Evolutionary conservation across 495 filamentous ascomycete species (phyloP).

Genomic region (Talaromyces adpressus): DNA sequence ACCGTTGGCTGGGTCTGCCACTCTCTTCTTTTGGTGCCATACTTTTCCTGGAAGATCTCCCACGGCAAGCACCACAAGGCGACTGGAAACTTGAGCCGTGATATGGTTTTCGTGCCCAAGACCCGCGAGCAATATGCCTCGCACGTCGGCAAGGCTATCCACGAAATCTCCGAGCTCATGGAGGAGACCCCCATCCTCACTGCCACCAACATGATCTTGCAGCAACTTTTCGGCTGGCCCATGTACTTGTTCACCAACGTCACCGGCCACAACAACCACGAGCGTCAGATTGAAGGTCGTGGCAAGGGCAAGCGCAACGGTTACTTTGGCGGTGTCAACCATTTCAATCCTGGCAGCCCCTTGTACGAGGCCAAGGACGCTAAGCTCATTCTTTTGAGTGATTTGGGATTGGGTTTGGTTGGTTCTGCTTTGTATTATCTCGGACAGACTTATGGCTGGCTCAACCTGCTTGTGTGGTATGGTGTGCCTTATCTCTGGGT

Average conservation of each 20-base stretch:
- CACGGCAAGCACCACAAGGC: conserved; percentile 95
- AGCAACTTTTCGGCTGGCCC: conserved; percentile 89
- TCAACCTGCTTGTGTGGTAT: conserved; percentile 90
- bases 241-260: conserved; percentile 78
- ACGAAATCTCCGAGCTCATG: conserved; percentile 78
- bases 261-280: conserved; percentile 90
- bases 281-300: conserved; percentile 75
- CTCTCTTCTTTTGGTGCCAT: conserved; percentile 75
- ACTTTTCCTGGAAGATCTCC: conserved; percentile 90
- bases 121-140: conserved; percentile 69
- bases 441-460: conserved; percentile 69
- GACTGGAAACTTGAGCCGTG: conserved; percentile 88
- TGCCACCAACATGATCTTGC: conserved; percentile 59
- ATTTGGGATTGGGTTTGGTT: conserved; percentile 64
- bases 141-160: conserved; percentile 58
- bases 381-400: conserved; percentile 74
- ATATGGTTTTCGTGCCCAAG: conserved; percentile 96
- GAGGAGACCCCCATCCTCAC: conserved; percentile 93
- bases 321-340: conserved; percentile 74
- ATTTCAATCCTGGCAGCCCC: conserved; percentile 83
- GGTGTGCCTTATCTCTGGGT: conserved; percentile 94
- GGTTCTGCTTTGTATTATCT: conserved; percentile 50
- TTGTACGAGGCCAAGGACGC: conserved; percentile 87
- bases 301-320: conserved; percentile 89
- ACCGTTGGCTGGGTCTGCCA: conserved; percentile 81